A percentile compares a stretch with the other conserved stretches of the same genome.
Conservation (phyloP, 208 protist species). For the Herpetomonas muscarum region DNA sequence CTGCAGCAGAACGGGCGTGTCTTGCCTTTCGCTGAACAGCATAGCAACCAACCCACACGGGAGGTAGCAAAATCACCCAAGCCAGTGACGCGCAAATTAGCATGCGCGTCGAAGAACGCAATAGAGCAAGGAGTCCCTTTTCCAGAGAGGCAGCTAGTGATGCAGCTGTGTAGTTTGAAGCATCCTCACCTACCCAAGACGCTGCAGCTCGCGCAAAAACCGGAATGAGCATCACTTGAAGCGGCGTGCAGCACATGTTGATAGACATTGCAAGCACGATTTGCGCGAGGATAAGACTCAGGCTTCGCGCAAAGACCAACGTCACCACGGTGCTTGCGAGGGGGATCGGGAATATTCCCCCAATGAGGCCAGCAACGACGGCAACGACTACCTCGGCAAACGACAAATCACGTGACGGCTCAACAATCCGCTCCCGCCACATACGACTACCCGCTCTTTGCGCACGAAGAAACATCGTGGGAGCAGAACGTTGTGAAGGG, state of each 20-base stretch:
- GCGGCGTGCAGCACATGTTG: constrained; percentile 41
- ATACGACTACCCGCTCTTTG: constrained; percentile 6
- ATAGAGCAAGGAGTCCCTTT: no score
- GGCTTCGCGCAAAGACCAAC: constrained; percentile 8
- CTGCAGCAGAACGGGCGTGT: no score
- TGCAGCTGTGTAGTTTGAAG: no score
- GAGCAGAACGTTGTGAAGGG: no score
- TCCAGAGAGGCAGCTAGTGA: no score
- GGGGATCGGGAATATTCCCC: constrained; percentile 58
- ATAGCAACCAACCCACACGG: no score
- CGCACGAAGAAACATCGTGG: background rate
- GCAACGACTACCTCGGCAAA: constrained; percentile 16
- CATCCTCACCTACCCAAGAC: no score
- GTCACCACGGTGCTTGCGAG: constrained; percentile 36
- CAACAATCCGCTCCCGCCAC: constrained; percentile 20
- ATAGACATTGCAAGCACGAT: constrained; percentile 25
- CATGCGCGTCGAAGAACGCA: no score
- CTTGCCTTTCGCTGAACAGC: no score
- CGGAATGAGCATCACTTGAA: constrained; percentile 42
- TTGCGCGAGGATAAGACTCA: constrained; percentile 19
- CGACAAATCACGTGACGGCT: constrained; percentile 24
- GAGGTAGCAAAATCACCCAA: no score
- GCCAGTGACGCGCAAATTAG: no score
- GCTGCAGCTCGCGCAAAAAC: constrained; percentile 18
- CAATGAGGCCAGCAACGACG: constrained; percentile 28